A percentile compares a stretch with the other conserved stretches of the same genome.
phyloP scores from a whole-genome alignment of 306 rosid genomes.

The Oxytropis ochrocephala region DNA sequence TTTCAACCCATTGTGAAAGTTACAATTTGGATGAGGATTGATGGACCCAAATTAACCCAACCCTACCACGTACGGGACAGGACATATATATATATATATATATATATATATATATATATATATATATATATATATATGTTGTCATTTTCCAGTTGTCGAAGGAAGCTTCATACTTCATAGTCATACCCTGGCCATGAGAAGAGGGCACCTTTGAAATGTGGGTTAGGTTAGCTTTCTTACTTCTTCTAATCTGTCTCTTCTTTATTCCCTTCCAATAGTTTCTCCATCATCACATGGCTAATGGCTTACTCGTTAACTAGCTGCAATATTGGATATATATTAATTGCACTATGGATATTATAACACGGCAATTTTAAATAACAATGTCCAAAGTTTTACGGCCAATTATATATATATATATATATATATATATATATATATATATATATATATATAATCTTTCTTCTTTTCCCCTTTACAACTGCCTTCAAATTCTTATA shows the following conservation, averaged over 20 bases:
- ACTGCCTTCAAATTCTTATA: too few species aligned
- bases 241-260: constrained; percentile 3
- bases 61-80: too few species aligned
- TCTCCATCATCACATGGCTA: constrained; percentile 19
- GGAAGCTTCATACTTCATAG: not conserved
- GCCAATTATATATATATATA: too few species aligned
- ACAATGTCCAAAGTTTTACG: not conserved
- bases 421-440: too few species aligned
- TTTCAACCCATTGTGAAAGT: not conserved
- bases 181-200: not conserved
- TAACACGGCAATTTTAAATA: too few species aligned
- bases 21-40: not conserved
- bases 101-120: too few species aligned
- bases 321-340: not conserved
- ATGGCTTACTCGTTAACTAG: not conserved
- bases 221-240: not conserved
- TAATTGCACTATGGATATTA: not conserved
- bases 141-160: not conserved
- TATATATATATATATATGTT: not conserved
- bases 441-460: too few species aligned
- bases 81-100: too few species aligned
- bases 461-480: too few species aligned
- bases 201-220: not conserved
- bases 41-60: not conserved
- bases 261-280: not conserved